phyloP scores from a whole-genome alignment of 495 filamentous ascomycete species.

The Aspergillus nidulans region DNA sequence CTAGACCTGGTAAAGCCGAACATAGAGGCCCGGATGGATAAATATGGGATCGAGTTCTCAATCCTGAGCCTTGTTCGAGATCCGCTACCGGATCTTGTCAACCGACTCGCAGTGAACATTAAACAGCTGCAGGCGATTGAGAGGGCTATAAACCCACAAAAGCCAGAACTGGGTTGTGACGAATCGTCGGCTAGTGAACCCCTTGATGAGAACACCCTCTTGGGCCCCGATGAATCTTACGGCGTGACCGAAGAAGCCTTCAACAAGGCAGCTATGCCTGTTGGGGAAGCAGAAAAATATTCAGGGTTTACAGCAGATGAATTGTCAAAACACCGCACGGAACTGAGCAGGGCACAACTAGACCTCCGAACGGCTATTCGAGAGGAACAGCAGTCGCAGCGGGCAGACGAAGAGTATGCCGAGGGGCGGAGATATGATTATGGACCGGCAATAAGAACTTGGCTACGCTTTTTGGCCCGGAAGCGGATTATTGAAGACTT shows the following conservation, averaged over 20 bases:
- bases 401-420: slow-evolving; percentile 43
- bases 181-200: not conserved
- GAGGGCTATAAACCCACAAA: slow-evolving; percentile 23
- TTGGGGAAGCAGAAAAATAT: slow-evolving; percentile 14
- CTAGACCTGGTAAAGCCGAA: slow-evolving; percentile 42
- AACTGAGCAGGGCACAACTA: slow-evolving; percentile 31
- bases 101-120: slow-evolving; percentile 45
- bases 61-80: slow-evolving; percentile 52
- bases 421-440: slow-evolving; percentile 45
- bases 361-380: slow-evolving; percentile 35
- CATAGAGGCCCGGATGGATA: slow-evolving; percentile 47
- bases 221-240: slow-evolving; percentile 31
- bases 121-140: slow-evolving; percentile 34
- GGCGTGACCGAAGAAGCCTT: slow-evolving; percentile 31
- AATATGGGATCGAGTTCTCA: slow-evolving; percentile 55
- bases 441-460: slow-evolving; percentile 41
- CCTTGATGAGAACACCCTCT: slow-evolving; percentile 20
- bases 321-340: slow-evolving; percentile 23
- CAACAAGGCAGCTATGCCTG: slow-evolving; percentile 24
- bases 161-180: not conserved
- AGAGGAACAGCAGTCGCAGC: slow-evolving; percentile 39
- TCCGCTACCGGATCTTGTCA: slow-evolving; percentile 39
- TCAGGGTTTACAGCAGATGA: slow-evolving; percentile 20
- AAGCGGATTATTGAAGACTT: slow-evolving; percentile 33
- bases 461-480: slow-evolving; percentile 41